Evolutionary conservation across 2,329 filamentous ascomycete species (phyloP).

Genomic region (Pseudogymnoascus sp.): DNA sequence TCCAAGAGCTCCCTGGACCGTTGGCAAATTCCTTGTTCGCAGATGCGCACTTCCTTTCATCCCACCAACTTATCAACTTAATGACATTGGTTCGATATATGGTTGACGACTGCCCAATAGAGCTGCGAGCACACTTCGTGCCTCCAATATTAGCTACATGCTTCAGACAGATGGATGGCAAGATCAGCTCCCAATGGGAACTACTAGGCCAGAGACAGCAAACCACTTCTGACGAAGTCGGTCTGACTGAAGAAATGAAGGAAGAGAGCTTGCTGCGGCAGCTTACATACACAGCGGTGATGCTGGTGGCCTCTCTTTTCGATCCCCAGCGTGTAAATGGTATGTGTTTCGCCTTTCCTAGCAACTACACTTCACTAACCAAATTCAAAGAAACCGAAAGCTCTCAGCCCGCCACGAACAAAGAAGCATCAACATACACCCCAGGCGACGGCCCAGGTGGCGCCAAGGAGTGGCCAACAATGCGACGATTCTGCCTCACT

Average conservation of each 20-base stretch:
- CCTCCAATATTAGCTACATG: conserved; percentile 74
- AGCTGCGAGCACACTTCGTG: conserved; percentile 69
- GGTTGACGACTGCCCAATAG: conserved; percentile 83
- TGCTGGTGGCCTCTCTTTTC: conserved; percentile 83
- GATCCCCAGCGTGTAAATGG: conserved; percentile 63
- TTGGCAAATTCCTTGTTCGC: conserved; percentile 77
- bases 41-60: conserved; percentile 73
- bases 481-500: conserved; percentile 76
- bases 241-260: conserved; percentile 94
- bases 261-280: conserved; percentile 90
- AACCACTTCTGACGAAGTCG: conserved; percentile 60
- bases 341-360: conserved; percentile 19
- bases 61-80: conserved; percentile 90
- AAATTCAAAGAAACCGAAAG: neutral
- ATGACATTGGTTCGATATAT: conserved; percentile 81
- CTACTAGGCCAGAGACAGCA: conserved; percentile 58
- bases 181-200: conserved; percentile 82
- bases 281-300: conserved; percentile 83
- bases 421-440: conserved; percentile 25
- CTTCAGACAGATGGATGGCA: conserved; percentile 78
- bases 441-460: conserved; percentile 18
- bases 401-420: conserved; percentile 13
- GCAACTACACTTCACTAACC: neutral
- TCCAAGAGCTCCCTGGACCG: conserved; percentile 71
- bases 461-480: conserved; percentile 42